Evolutionary conservation across 345 rosid genomes (phyloP).

Genomic region (Eucalyptus decipiens): DNA sequence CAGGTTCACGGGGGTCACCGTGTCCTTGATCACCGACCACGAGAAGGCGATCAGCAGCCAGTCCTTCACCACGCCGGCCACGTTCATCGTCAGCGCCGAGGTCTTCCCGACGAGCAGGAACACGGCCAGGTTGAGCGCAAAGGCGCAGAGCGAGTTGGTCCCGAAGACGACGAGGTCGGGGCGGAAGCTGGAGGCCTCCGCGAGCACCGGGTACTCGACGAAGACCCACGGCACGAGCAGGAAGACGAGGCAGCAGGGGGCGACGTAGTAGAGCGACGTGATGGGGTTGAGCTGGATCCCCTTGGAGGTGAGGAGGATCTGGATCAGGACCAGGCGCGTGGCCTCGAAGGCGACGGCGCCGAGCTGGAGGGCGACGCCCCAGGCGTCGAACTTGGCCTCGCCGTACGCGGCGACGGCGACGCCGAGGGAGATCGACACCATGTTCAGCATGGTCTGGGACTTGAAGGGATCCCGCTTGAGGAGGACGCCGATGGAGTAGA

Average conservation of each 20-base stretch:
- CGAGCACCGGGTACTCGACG: slow-evolving; percentile 59
- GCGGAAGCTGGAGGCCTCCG: slow-evolving; percentile 70
- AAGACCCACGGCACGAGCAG: slow-evolving; percentile 79
- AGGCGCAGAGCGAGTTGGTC: slow-evolving; percentile 76
- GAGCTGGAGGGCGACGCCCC: slow-evolving; percentile 83
- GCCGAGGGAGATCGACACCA: slow-evolving; percentile 85
- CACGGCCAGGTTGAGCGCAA: slow-evolving; percentile 87
- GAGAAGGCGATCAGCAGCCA: slow-evolving; percentile 96
- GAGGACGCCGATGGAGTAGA: slow-evolving; percentile 76
- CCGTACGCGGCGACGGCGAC: slow-evolving; percentile 87
- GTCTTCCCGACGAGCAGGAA: slow-evolving; percentile 95
- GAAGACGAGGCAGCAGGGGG: slow-evolving; percentile 87
- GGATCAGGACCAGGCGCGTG: slow-evolving; percentile 82
- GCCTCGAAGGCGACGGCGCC: slow-evolving; percentile 95
- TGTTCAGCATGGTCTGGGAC: slow-evolving; percentile 70
- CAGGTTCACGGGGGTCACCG: slow-evolving; percentile 79
- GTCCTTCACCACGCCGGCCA: slow-evolving; percentile 98
- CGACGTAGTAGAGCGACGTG: slow-evolving; percentile 74
- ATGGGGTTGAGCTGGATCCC: slow-evolving; percentile 81
- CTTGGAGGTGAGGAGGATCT: slow-evolving; percentile 80
- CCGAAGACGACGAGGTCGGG: slow-evolving; percentile 82
- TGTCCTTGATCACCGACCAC: slow-evolving; percentile 96
- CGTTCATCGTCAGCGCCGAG: slow-evolving; percentile 96
- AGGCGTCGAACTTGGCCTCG: slow-evolving; percentile 79
- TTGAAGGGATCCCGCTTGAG: slow-evolving; percentile 59